A percentile compares a stretch with the other conserved stretches of the same genome.
Conservation (phyloP, 2,329 filamentous ascomycete genomes). For the Monilinia fructigena region DNA sequence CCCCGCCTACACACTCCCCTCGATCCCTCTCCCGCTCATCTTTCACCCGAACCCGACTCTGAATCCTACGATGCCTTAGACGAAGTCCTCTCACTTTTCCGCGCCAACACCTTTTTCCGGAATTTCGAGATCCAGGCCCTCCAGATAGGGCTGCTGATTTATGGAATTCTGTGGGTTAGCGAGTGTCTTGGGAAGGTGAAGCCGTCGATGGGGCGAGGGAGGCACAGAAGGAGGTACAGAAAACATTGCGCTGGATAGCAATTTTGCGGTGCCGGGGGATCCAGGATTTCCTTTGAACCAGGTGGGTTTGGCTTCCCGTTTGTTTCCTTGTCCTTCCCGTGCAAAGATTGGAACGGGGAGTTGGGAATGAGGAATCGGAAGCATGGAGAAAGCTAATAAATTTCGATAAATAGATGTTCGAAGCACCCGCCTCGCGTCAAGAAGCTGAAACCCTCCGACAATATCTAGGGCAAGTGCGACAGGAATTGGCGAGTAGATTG, state of each 20-base stretch:
- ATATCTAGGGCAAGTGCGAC: conserved; percentile 89
- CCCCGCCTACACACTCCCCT: conserved; percentile 85
- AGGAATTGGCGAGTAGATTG: conserved; percentile 82
- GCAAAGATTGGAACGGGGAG: neutral
- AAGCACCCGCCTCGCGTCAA: conserved; percentile 80
- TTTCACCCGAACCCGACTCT: conserved; percentile 73
- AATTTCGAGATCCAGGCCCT: conserved; percentile 98
- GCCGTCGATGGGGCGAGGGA: conserved; percentile 63
- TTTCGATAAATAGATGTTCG: conserved; percentile 66
- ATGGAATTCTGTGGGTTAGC: conserved; percentile 92
- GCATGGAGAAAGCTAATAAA: neutral
- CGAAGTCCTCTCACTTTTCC: conserved; percentile 88
- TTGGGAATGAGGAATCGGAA: neutral
- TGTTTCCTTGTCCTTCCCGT: neutral
- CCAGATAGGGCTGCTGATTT: conserved; percentile 94
- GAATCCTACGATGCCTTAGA: conserved; percentile 96
- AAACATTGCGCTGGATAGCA: conserved; percentile 89
- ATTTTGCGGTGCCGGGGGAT: conserved; percentile 94
- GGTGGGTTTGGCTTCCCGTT: conserved; percentile 44
- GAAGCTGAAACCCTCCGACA: conserved; percentile 85
- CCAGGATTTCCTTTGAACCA: conserved; percentile 92
- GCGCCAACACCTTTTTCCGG: conserved; percentile 97
- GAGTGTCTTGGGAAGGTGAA: conserved; percentile 88
- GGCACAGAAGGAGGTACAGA: conserved; percentile 74
- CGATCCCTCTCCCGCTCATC: conserved; percentile 44